These are phyloP conservation scores for Phytophthora pluvialis DNA, from an alignment of 352 stramenopile species.

Conservation along the genomic window DNA sequence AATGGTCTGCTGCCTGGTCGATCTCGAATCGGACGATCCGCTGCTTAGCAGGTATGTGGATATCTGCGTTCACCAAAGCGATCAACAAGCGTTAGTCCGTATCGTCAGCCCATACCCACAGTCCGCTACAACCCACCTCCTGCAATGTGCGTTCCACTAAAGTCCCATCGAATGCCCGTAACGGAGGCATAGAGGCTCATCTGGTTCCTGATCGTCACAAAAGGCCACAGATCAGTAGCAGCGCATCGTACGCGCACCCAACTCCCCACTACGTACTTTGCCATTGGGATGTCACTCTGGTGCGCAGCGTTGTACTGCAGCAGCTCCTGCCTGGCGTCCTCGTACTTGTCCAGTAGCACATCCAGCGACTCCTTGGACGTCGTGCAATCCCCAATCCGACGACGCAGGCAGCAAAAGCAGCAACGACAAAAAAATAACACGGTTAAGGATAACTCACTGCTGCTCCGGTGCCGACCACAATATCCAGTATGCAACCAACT, in stretches of 20 bases:
- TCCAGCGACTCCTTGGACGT: conserved; percentile 71
- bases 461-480: neutral
- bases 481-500: conserved; percentile 9
- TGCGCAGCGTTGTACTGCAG: conserved; percentile 66
- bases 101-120: neutral
- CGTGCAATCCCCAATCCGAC: conserved; percentile 24
- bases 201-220: conserved; percentile 54
- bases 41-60: conserved; percentile 66
- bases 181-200: conserved; percentile 81
- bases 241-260: neutral
- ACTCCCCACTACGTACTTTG: conserved; percentile 52
- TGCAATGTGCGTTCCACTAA: conserved; percentile 53
- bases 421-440: conserved; percentile 1
- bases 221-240: neutral
- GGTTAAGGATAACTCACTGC: conserved; percentile 35
- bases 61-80: conserved; percentile 41
- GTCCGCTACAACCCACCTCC: conserved; percentile 36
- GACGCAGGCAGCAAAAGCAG: conserved; percentile 1
- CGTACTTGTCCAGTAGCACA: conserved; percentile 69
- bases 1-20: conserved; percentile 53
- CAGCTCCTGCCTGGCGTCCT: conserved; percentile 63
- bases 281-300: conserved; percentile 70
- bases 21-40: conserved; percentile 67
- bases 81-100: neutral
- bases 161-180: conserved; percentile 85